Evolutionary conservation across 768 basidiomycete species (phyloP).

Genomic region (Sarcodon aspratus): DNA sequence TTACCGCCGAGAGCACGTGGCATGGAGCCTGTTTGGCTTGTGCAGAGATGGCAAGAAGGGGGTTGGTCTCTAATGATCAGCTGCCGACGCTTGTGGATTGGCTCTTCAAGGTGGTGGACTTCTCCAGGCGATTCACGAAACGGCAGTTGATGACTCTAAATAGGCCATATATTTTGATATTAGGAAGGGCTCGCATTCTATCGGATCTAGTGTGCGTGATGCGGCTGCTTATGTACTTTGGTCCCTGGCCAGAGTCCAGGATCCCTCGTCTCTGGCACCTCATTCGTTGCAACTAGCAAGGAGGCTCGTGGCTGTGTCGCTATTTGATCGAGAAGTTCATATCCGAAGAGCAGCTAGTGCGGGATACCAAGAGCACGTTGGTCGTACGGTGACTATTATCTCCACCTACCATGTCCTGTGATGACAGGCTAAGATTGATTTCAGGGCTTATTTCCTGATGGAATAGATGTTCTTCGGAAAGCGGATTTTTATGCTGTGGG

Average conservation of each 20-base stretch:
- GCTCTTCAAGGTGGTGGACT: constrained; percentile 55
- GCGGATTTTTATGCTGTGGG: constrained; percentile 96
- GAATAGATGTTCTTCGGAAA: constrained; percentile 85
- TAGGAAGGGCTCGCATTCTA: constrained; percentile 83
- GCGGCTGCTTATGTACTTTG: constrained; percentile 91
- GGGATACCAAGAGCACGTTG: constrained; percentile 95
- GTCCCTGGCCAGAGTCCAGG: constrained; percentile 80
- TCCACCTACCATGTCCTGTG: neutral
- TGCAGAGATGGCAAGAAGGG: constrained; percentile 85
- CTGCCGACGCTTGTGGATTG: constrained; percentile 63
- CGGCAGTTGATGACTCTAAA: neutral
- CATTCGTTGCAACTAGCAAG: constrained; percentile 58
- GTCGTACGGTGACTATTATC: constrained; percentile 60
- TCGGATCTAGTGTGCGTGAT: constrained; percentile 91
- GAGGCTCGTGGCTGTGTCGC: constrained; percentile 63
- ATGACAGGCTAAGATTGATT: neutral
- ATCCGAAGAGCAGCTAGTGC: constrained; percentile 95
- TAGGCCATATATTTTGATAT: constrained; percentile 91
- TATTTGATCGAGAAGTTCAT: constrained; percentile 90
- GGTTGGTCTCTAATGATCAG: constrained; percentile 46
- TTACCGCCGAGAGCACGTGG: constrained; percentile 82
- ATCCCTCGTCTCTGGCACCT: constrained; percentile 42
- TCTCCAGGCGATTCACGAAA: constrained; percentile 1
- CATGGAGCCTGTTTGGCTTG: constrained; percentile 90
- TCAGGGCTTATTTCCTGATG: constrained; percentile 84